phyloP scores from a whole-genome alignment of 2,329 filamentous ascomycete genomes.

The Arthrobotrys sinensis region DNA sequence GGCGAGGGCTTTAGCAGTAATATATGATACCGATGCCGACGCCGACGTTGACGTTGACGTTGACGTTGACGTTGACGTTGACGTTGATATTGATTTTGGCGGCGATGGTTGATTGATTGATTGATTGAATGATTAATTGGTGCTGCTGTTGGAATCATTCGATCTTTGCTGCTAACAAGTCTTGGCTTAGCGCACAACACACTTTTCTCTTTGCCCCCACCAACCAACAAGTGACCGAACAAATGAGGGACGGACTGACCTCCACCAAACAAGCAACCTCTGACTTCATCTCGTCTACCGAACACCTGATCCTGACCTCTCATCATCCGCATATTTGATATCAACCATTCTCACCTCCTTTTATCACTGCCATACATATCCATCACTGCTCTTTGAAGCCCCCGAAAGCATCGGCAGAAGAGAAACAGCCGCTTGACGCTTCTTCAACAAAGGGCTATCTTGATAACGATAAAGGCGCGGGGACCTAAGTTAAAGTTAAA shows the following conservation, averaged over 20 bases:
- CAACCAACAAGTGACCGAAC: not conserved
- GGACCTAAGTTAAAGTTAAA: slow-evolving; percentile 7
- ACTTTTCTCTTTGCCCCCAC: slow-evolving; percentile 41
- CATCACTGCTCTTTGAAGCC: not conserved
- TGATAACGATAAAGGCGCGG: slow-evolving; percentile 55
- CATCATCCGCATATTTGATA: slow-evolving; percentile 22
- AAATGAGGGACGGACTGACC: slow-evolving; percentile 14
- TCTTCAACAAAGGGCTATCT: slow-evolving; percentile 3
- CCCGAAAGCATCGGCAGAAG: not conserved
- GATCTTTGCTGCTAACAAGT: not conserved
- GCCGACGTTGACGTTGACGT: not conserved
- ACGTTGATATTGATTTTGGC: not conserved
- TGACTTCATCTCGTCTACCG: slow-evolving; percentile 55
- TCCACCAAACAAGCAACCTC: slow-evolving; percentile 42
- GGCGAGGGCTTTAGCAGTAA: not conserved
- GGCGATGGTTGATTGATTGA: not conserved
- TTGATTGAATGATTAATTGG: not conserved
- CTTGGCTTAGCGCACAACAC: slow-evolving; percentile 21
- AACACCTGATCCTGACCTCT: slow-evolving; percentile 25
- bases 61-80: not conserved
- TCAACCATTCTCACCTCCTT: not conserved
- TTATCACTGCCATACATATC: not conserved
- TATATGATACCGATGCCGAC: not conserved
- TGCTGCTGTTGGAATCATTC: not conserved
- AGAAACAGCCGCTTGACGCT: not conserved